Percentiles rank a stretch among this genome's conserved stretches.
Evolutionary conservation across 2,329 filamentous ascomycete genomes (phyloP).

Genomic region (Huntiella decipiens): DNA sequence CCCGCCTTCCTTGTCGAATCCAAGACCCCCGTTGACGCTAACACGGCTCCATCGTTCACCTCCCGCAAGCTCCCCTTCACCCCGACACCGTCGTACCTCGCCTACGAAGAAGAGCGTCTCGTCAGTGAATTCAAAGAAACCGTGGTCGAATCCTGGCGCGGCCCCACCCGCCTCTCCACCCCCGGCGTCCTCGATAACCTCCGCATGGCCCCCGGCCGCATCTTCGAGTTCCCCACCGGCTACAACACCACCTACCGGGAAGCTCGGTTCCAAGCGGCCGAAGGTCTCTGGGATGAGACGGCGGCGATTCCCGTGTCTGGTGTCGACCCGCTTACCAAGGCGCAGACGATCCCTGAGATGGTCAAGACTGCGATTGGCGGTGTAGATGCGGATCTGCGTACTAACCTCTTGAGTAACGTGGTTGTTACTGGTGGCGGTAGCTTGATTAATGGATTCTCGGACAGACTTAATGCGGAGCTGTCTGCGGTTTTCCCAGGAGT

Average conservation of each 20-base stretch:
- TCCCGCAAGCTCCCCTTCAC: conserved; percentile 49
- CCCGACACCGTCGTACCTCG: conserved; percentile 52
- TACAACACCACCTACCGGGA: conserved; percentile 88
- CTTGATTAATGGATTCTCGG: conserved; percentile 78
- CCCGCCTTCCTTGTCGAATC: conserved; percentile 77
- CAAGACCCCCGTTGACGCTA: conserved; percentile 77
- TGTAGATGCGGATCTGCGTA: conserved; percentile 76
- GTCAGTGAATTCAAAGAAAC: conserved; percentile 95
- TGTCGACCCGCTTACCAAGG: conserved; percentile 35
- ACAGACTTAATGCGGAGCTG: conserved; percentile 73
- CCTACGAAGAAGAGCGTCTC: conserved; percentile 78
- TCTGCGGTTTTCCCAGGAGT: conserved; percentile 64
- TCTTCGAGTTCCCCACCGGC: conserved; percentile 94
- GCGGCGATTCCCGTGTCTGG: conserved; percentile 39
- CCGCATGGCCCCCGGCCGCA: conserved; percentile 54
- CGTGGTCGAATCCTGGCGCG: conserved; percentile 83
- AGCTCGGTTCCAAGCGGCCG: conserved; percentile 69
- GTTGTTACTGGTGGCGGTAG: conserved; percentile 82
- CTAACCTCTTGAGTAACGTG: conserved; percentile 68
- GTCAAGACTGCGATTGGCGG: conserved; percentile 58
- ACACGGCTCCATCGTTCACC: conserved; percentile 56
- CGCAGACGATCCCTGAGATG: conserved; percentile 67
- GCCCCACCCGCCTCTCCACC: conserved; percentile 46
- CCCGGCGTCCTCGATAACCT: conserved; percentile 60
- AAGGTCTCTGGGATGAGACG: conserved; percentile 79